phyloP scores from a whole-genome alignment of 1,284 basidiomycete species.

The Puccinia hordei region DNA sequence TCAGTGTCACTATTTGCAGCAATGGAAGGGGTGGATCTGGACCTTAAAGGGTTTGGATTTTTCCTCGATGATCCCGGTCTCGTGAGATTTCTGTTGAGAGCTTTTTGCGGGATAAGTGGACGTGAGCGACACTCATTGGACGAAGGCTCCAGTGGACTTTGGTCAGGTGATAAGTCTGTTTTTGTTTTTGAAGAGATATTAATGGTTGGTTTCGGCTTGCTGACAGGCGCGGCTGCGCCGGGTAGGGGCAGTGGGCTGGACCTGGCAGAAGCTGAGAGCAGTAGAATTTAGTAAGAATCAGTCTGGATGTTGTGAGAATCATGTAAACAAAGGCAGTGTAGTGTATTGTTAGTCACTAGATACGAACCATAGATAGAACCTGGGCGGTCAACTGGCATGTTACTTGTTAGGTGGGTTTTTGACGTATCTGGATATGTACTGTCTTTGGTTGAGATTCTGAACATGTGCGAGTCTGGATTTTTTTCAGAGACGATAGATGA shows the following conservation, averaged over 20 bases:
- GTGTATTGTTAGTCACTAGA: neutral
- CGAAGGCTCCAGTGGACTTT: neutral
- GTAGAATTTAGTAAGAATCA: neutral
- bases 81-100: neutral
- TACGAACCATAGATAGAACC: neutral
- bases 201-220: neutral
- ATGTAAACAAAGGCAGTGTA: neutral
- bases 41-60: neutral
- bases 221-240: neutral
- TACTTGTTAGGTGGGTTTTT: neutral
- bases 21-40: neutral
- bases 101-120: neutral
- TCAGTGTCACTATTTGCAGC: neutral
- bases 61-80: neutral
- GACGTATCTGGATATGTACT: neutral
- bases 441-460: neutral
- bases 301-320: neutral
- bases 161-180: neutral
- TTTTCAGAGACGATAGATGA: neutral
- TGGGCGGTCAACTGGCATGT: neutral
- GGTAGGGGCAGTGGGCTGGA: neutral
- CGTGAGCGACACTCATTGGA: neutral
- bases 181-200: neutral
- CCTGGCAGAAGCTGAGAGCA: neutral
- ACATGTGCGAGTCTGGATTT: neutral